Evolutionary conservation across 2,329 filamentous ascomycete species (phyloP), one percentile per base, ranked within the genome.

Genomic region (Penicillium crustosum): DNA sequence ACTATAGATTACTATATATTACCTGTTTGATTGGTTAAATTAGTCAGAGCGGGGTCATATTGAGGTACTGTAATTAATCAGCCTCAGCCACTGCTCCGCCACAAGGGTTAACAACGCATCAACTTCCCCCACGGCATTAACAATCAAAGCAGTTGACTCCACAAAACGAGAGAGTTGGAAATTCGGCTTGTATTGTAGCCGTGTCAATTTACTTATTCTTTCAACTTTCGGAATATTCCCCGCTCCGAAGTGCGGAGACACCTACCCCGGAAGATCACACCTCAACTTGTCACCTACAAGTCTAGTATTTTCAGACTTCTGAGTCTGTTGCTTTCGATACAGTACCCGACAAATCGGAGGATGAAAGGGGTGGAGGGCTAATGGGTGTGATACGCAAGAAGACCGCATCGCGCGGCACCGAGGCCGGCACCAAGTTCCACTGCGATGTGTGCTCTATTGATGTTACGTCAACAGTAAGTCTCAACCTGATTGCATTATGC

Each of bases 351-450:
- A 64, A 59, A 60, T 64, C 62, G 66, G 72, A 78, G 70, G 71
- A 78, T 78, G 75, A 74, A 66, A 71, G 66, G 61, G 67, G 63
- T 58, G 65, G 70, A 64, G 65, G 59, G 67, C 71, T 66, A 66
- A 97, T 97, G 93, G 93, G 92, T 68, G 89, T 96, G 70, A 96
- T 97, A 74, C 89, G 93, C 73, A 97, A 97, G 82, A 97, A 97
- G 81, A 94, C 91, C 59, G 90, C 89, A 65, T 87, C 88, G 55
- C 84, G 90, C 71, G 91, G 90, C 62, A 91, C 89, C 51, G 91
- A 97, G 73, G 92, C 90, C 48, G 90, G 90, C 62, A 90, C 92
- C 33, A 97, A 97, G 75, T 99, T 96, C 75, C 91, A 97, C 65
- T 99, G 94, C 80, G 95, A 99, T 76, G 89, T 96, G 58, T 99